Conservation (phyloP, 75 land plant genomes). For the Isoetes taiwanensis region DNA sequence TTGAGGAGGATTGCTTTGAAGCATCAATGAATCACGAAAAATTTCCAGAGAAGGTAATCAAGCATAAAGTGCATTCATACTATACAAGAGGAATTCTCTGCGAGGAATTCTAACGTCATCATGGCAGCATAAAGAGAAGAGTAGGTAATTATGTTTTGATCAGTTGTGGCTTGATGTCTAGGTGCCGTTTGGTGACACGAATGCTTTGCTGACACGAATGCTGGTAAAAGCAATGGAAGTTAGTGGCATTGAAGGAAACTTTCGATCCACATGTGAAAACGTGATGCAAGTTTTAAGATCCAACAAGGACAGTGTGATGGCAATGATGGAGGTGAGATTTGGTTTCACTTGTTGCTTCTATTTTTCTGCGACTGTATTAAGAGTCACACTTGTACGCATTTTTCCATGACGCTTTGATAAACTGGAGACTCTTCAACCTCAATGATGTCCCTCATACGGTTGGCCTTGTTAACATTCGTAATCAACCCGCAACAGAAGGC, state of each 20-base stretch:
- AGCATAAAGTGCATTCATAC: too few species aligned
- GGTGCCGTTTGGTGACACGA: slow-evolving; percentile 99
- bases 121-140: too few species aligned
- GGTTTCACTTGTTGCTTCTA: neutral
- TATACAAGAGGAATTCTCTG: too few species aligned
- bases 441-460: slow-evolving; percentile 83
- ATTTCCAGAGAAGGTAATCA: slow-evolving; percentile 82
- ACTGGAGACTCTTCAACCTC: slow-evolving; percentile 91
- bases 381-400: slow-evolving; percentile 53
- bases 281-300: slow-evolving; percentile 96
- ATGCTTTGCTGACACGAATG: slow-evolving; percentile 95
- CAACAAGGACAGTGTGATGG: slow-evolving; percentile 98
- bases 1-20: slow-evolving; percentile 99
- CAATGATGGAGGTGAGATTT: slow-evolving; percentile 78
- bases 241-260: slow-evolving; percentile 97
- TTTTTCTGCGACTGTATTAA: slow-evolving; percentile 12
- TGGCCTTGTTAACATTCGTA: slow-evolving; percentile 36
- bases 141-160: too few species aligned
- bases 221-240: slow-evolving; percentile 99
- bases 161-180: too few species aligned
- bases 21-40: slow-evolving; percentile 98
- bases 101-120: too few species aligned
- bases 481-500: too few species aligned
- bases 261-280: slow-evolving; percentile 94
- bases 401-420: slow-evolving; percentile 97